Evolutionary conservation across 2,329 filamentous ascomycete species (phyloP).

Genomic region (Macrophomina pseudophaseolina): DNA sequence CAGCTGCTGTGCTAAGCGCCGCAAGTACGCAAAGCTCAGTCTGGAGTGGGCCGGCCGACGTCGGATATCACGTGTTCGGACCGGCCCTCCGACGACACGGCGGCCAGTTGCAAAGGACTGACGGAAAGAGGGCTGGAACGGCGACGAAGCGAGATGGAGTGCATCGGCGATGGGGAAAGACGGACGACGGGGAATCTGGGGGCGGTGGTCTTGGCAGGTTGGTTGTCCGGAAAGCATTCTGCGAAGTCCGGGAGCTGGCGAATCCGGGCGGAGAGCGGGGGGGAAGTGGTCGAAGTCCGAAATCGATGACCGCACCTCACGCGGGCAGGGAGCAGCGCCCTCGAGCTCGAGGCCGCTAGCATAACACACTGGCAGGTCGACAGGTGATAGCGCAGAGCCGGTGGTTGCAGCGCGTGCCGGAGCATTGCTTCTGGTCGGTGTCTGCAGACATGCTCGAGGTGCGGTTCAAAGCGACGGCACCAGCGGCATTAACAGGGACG

Average conservation of each 20-base stretch:
- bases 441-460: neutral
- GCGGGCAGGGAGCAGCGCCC: neutral
- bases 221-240: conserved; percentile 26
- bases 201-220: neutral
- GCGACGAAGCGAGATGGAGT: too few relatives aligned
- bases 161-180: conserved; percentile 17
- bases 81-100: neutral
- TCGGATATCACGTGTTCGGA: conserved; percentile 11
- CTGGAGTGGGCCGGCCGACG: neutral
- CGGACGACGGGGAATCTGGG: conserved; percentile 9
- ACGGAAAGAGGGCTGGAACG: neutral
- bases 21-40: neutral
- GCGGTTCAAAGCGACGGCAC: neutral
- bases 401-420: neutral
- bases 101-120: neutral
- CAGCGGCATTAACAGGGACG: neutral
- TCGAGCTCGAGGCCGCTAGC: neutral
- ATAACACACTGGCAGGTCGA: neutral
- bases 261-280: conserved; percentile 27
- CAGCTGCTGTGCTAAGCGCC: conserved; percentile 7
- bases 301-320: conserved; percentile 13
- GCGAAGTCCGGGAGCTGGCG: conserved; percentile 25
- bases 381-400: neutral
- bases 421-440: neutral
- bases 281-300: conserved; percentile 19